These are phyloP conservation scores for Trichoderma cornu-damae DNA, from an alignment of 2,329 filamentous ascomycete species.

Conservation along the genomic window DNA sequence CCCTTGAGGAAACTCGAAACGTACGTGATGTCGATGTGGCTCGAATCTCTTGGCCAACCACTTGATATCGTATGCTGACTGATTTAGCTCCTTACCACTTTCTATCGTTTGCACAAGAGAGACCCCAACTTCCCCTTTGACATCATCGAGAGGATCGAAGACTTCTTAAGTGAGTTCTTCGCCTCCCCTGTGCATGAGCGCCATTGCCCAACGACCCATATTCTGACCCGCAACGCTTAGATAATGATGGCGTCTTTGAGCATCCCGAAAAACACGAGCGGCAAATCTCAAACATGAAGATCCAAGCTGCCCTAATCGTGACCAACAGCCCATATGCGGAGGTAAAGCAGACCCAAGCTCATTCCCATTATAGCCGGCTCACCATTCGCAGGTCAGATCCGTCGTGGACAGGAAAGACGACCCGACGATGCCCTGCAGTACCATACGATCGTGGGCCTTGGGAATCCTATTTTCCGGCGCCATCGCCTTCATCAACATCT, in stretches of 20 bases:
- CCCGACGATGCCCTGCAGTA: conserved; percentile 43
- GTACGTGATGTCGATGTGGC: conserved; percentile 19
- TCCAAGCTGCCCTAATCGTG: conserved; percentile 47
- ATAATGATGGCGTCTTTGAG: conserved; percentile 30
- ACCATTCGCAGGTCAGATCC: too few relatives aligned
- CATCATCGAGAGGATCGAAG: conserved; percentile 34
- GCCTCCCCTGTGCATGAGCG: neutral
- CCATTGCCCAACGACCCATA: neutral
- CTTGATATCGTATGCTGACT: neutral
- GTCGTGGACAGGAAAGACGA: conserved; percentile 53
- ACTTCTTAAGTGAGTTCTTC: conserved; percentile 32
- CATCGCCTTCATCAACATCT: conserved; percentile 47
- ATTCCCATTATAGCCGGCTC: too few relatives aligned
- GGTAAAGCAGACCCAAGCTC: too few relatives aligned
- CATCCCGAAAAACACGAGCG: conserved; percentile 36
- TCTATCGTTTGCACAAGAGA: conserved; percentile 26
- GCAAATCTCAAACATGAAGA: conserved; percentile 47
- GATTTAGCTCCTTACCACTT: neutral
- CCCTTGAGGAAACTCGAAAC: conserved; percentile 32
- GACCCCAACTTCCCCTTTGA: conserved; percentile 38
- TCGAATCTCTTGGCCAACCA: neutral
- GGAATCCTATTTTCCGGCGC: conserved; percentile 44
- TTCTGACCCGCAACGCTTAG: conserved; percentile 15
- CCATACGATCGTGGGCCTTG: conserved; percentile 48
- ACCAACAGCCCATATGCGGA: conserved; percentile 53